A percentile compares a stretch with the other conserved stretches of the same genome.
phyloP scores from a whole-genome alignment of 257 asterid genomes.

The Plantago ovata region DNA sequence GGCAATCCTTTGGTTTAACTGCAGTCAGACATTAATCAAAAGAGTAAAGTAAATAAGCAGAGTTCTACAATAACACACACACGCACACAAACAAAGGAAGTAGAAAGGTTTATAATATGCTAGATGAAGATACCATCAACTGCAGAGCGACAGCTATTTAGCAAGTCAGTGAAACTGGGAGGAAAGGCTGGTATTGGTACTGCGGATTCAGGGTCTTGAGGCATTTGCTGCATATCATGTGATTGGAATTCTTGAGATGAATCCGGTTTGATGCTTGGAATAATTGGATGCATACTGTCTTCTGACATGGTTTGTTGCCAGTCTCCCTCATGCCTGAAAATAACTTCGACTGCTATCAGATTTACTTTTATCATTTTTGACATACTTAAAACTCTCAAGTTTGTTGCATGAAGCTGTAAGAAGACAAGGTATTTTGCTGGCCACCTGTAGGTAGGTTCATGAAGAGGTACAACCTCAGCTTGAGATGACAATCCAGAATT shows the following conservation, averaged over 20 bases:
- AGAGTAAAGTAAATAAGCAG: conserved; percentile 4
- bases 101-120: conserved; percentile 8
- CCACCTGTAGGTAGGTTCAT: conserved; percentile 42
- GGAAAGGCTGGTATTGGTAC: conserved; percentile 43
- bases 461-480: conserved; percentile 54
- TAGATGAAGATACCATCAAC: conserved; percentile 20
- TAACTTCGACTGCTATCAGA: conserved; percentile 10
- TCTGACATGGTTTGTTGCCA: conserved; percentile 32
- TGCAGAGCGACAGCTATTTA: conserved; percentile 59
- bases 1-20: conserved; percentile 32
- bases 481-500: conserved; percentile 52
- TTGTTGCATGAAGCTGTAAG: conserved; percentile 7
- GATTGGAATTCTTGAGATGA: conserved; percentile 33
- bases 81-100: no score
- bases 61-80: neutral
- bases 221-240: conserved; percentile 24
- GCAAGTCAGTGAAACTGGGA: conserved; percentile 74
- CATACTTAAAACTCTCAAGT: conserved; percentile 2
- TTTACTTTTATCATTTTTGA: neutral
- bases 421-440: conserved; percentile 14
- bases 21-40: conserved; percentile 24
- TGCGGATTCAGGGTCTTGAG: conserved; percentile 31
- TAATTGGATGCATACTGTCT: conserved; percentile 32
- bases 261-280: conserved; percentile 26
- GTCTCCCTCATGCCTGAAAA: conserved; percentile 39